phyloP scores from a whole-genome alignment of 192 early-diverging fungal genomes.

The Coemansia aciculifera region DNA sequence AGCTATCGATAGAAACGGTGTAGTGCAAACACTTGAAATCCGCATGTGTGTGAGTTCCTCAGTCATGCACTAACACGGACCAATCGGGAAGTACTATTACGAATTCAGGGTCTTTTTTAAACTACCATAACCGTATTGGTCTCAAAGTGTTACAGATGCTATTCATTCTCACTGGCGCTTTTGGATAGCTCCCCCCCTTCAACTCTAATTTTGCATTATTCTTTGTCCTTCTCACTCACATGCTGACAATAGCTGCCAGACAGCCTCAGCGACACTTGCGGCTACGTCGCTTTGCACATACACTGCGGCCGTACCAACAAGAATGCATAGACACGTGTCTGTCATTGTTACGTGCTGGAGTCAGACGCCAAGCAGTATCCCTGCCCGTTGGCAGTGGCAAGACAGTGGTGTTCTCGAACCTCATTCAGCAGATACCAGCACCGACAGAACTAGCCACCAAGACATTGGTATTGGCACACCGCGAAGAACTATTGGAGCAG shows the following conservation, averaged over 20 bases:
- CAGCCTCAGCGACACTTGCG: not conserved
- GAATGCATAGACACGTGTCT: constrained; percentile 80
- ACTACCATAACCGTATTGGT: not conserved
- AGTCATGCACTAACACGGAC: not conserved
- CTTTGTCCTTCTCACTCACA: not conserved
- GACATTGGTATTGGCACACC: constrained; percentile 83
- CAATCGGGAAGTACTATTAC: constrained; percentile 4
- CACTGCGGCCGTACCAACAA: constrained; percentile 78
- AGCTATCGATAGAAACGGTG: not conserved
- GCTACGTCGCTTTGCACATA: constrained; percentile 15
- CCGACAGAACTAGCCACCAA: constrained; percentile 69
- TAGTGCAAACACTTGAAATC: not conserved
- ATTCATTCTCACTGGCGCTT: not conserved
- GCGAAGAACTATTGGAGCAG: constrained; percentile 84
- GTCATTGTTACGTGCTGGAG: constrained; percentile 54
- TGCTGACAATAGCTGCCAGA: not conserved
- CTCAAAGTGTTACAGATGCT: not conserved
- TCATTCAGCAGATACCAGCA: constrained; percentile 68
- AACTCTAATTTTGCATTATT: not conserved
- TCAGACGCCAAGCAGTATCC: constrained; percentile 75
- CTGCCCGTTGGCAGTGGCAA: constrained; percentile 87
- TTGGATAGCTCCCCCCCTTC: not conserved
- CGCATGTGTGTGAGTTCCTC: not conserved
- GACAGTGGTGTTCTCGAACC: constrained; percentile 84
- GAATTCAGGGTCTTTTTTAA: not conserved